Evolutionary conservation across 352 stramenopile genomes (phyloP), one percentile per base, ranked within the genome.

Genomic region (Chrysophaeum taylorii): DNA sequence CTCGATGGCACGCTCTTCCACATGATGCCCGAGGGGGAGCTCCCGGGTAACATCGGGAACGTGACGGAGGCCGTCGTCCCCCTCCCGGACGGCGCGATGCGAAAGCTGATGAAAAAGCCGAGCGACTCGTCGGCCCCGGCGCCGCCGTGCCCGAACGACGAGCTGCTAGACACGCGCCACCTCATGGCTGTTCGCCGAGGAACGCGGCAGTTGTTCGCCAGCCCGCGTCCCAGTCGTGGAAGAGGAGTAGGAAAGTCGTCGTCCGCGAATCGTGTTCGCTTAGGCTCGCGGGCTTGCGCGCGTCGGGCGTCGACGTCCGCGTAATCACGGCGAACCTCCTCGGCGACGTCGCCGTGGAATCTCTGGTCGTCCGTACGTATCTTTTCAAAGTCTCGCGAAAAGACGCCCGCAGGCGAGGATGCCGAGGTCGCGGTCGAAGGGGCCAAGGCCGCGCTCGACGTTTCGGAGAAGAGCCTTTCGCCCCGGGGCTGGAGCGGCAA

Each of bases 1-100:
- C 52, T 63, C 52, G 52, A 63, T 33, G 52, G 52, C 25, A 63
- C 52, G 52, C 33, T 63, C 12, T 63, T 63, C 52, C 52, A 63
- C 52, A 63, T 63, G 52, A 41, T 63, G 52, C 52, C 52, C n/a
- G 52, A 63, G 52, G 52, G 27, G 27, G 52, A 63, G 52, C 4
- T 63, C 27, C 52, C 52, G n/a, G 33, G 27, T 15, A 33, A 33
- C 52, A 9, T 63, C 52, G n/a, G 14, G 7, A 25, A 25, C 27
- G 14, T 63, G 15, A 41, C 9, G 9, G 52, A 63, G 52, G 25
- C 5, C 52, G 52, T 63, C 52, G 52, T 63, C 9, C 52, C 52
- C 5, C 7, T 63, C 52, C 9, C n/a, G n/a, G n/a, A n/a, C n/a
- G n/a, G n/a, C n/a, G 41, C 41, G 14, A 48, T 48, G 41, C 41